These are phyloP conservation scores for Discostella stelligeroides DNA, from an alignment of 108 stramenopile species.

Conservation along the genomic window DNA sequence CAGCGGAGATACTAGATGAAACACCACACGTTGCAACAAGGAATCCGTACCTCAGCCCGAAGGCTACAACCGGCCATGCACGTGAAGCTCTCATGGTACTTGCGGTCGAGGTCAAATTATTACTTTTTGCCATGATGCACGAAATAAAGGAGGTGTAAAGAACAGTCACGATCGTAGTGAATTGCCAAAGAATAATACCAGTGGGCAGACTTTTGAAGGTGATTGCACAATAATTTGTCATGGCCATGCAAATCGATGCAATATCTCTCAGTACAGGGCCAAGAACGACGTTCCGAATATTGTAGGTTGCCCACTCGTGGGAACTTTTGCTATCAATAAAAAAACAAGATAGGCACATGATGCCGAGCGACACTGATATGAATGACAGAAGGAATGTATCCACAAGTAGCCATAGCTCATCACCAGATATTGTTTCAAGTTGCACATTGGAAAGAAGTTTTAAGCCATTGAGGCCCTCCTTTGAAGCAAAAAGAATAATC, in stretches of 20 bases:
- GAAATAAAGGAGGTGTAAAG: constrained; percentile 32
- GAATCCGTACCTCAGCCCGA: constrained; percentile 50
- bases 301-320: constrained; percentile 29
- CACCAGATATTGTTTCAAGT: constrained; percentile 3
- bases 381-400: constrained; percentile 21
- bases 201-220: constrained; percentile 22
- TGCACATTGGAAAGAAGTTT: constrained; percentile 11
- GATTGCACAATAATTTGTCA: constrained; percentile 36
- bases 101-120: not conserved
- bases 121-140: constrained; percentile 28
- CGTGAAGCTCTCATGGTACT: constrained; percentile 13
- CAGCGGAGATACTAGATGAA: constrained; percentile 20
- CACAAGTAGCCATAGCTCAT: constrained; percentile 17
- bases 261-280: constrained; percentile 29
- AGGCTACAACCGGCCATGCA: constrained; percentile 32
- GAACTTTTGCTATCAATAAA: constrained; percentile 28
- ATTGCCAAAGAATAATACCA: constrained; percentile 38
- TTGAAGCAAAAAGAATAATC: not conserved
- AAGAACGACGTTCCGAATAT: constrained; percentile 12
- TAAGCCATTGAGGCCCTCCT: constrained; percentile 18
- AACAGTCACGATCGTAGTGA: constrained; percentile 17
- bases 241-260: constrained; percentile 36
- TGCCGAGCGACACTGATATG: constrained; percentile 25
- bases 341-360: constrained; percentile 33
- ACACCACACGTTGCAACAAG: constrained; percentile 24